Evolutionary conservation across 2,329 filamentous ascomycete species (phyloP).

Genomic region (Epichloe baconii): DNA sequence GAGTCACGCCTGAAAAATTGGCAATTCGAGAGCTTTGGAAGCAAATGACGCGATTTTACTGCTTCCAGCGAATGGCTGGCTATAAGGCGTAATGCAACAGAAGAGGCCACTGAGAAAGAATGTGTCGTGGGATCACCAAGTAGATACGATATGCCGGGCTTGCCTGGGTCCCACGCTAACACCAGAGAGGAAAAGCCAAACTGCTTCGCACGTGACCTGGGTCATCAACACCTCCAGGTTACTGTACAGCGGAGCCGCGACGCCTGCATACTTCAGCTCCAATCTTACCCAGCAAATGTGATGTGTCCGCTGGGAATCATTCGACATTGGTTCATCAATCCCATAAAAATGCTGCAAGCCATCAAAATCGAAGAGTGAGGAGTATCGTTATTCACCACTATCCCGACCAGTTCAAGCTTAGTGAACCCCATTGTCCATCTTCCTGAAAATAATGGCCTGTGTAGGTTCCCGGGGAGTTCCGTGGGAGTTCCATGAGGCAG

Average conservation of each 20-base stretch:
- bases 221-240: neutral
- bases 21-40: slow-evolving; percentile 4
- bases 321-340: too few species aligned
- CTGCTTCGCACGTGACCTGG: slow-evolving; percentile 14
- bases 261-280: neutral
- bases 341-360: too few species aligned
- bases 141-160: slow-evolving; percentile 8
- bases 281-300: too few species aligned
- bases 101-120: slow-evolving; percentile 22
- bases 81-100: slow-evolving; percentile 16
- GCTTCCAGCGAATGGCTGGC: slow-evolving; percentile 12
- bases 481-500: too few species aligned
- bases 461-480: too few species aligned
- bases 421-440: too few species aligned
- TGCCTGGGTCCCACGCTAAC: slow-evolving; percentile 14
- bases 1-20: slow-evolving; percentile 10
- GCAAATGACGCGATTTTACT: slow-evolving; percentile 8
- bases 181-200: slow-evolving; percentile 17
- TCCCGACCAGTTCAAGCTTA: too few species aligned
- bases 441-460: too few species aligned
- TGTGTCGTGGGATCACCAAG: slow-evolving; percentile 25
- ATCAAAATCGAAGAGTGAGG: too few species aligned
- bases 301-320: too few species aligned
- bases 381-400: too few species aligned
- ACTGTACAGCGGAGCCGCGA: neutral